Base-by-base conservation (phyloP, 306 rosid species). In the Casuarina equisetifolia region DNA sequence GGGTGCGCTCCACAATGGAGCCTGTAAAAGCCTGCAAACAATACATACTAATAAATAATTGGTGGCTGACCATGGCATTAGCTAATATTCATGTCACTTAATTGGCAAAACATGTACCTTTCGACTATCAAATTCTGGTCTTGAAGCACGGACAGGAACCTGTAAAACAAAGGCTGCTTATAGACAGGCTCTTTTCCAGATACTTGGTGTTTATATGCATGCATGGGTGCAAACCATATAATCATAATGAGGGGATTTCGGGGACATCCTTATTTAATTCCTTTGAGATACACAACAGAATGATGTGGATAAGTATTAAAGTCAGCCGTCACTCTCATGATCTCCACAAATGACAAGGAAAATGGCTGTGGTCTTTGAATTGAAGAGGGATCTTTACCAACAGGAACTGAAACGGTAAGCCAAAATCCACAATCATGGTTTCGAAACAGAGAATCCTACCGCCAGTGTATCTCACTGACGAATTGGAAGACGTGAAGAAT, bases 21-120 rank as follows among this genome's bases (percentile, higher is more conserved):
- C 97, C 98, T 36, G 93, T 85, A 83, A 91, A 94, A 85, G 97
- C 96, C 98, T 94, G 83, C 78, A 77, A 46, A 84, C 40, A 74
- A 78, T 4, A 63, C 51, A 75, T 46, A 64, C 45, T 69, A 4
- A 35, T 51, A 35, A 35, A 63, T 45, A 19, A 69, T 6, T 63
- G 69, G n/a, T 35, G 64, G 42, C 12, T 61, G 12, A 61, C 46
- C 76, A n/a, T 38, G 63, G 46, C 10, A 76, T 10, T 45, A n/a
- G 4, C 20, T 17, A 46, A 71, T 17, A 58, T 72, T 15, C 19
- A 50, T 25, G 57, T 73, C 44, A 68, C 5, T 63, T 70, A 35
- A 59, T 52, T 66, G 10, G 5, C 4, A 62, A 20, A 73, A 54
- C 70, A 74, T 84, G 67, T 68, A 92, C 97, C 85, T 79, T 90